phyloP scores from a whole-genome alignment of 768 basidiomycete species.

The Suillus sp. region DNA sequence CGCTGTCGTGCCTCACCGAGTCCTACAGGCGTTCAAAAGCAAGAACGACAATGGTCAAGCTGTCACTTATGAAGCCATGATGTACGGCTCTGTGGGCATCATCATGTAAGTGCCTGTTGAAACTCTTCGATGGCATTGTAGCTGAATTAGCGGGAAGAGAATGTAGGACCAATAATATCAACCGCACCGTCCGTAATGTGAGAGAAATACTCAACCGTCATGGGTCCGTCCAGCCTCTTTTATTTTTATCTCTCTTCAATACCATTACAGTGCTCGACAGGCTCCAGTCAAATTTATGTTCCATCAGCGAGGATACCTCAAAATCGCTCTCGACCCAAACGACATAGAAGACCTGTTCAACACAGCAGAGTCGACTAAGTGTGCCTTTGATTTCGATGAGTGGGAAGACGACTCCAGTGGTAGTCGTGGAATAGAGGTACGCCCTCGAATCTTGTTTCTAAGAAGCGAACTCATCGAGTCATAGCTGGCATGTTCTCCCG shows the following conservation, averaged over 20 bases:
- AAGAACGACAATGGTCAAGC: constrained; percentile 49
- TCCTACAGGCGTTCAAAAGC: constrained; percentile 45
- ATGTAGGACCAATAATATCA: constrained; percentile 64
- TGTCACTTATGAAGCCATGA: constrained; percentile 63
- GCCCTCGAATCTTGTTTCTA: constrained; percentile 9
- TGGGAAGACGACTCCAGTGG: constrained; percentile 35
- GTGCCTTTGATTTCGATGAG: constrained; percentile 49
- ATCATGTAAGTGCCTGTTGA: constrained; percentile 51
- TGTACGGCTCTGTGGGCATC: constrained; percentile 58
- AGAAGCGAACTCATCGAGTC: constrained; percentile 4
- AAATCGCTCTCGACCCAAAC: constrained; percentile 40
- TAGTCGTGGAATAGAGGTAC: constrained; percentile 39
- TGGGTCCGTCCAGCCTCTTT: constrained; percentile 38
- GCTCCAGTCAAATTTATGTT: constrained; percentile 71
- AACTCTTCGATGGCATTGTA: neutral
- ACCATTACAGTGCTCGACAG: constrained; percentile 51
- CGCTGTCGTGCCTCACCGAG: neutral
- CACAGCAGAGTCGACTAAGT: constrained; percentile 20
- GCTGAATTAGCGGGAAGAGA: constrained; percentile 42
- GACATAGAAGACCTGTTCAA: constrained; percentile 42
- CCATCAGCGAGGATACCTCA: constrained; percentile 53
- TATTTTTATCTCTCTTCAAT: neutral
- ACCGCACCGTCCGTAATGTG: constrained; percentile 59
- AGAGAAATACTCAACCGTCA: constrained; percentile 52
- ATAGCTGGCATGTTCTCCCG: constrained; percentile 50